Evolutionary conservation across 148 eudicot species (phyloP).

Genomic region (Rhododendron henanense): DNA sequence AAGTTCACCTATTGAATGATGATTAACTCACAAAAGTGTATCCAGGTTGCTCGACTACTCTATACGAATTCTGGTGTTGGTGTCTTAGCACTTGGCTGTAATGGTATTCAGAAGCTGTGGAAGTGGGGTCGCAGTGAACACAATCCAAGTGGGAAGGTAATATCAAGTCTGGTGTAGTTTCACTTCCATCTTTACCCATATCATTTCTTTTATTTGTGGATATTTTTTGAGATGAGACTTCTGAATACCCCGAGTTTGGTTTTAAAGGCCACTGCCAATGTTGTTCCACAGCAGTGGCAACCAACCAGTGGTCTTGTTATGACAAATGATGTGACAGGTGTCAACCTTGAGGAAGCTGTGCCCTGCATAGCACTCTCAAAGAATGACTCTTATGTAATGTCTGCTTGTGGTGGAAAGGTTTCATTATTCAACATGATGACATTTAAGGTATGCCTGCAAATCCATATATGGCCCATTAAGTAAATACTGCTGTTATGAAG

Average conservation of each 20-base stretch:
- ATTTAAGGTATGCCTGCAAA: constrained; percentile 55
- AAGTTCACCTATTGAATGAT: neutral
- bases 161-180: neutral
- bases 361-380: constrained; percentile 96
- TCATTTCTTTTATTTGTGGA: neutral
- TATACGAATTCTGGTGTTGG: constrained; percentile 89
- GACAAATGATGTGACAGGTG: constrained; percentile 82
- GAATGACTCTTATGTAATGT: constrained; percentile 97
- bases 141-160: constrained; percentile 83
- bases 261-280: constrained; percentile 86
- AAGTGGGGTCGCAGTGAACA: constrained; percentile 83
- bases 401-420: constrained; percentile 93
- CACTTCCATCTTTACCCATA: neutral
- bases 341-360: constrained; percentile 83
- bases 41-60: constrained; percentile 76
- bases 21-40: neutral
- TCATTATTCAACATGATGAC: constrained; percentile 98
- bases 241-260: constrained; percentile 24
- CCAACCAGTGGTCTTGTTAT: constrained; percentile 95
- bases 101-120: constrained; percentile 74
- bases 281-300: constrained; percentile 90
- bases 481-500: neutral
- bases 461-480: neutral
- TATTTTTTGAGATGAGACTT: constrained; percentile 10
- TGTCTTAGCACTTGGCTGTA: constrained; percentile 68